These are phyloP conservation scores for Colletotrichum sp. DNA, from an alignment of 2,329 filamentous ascomycete species.

Conservation along the genomic window DNA sequence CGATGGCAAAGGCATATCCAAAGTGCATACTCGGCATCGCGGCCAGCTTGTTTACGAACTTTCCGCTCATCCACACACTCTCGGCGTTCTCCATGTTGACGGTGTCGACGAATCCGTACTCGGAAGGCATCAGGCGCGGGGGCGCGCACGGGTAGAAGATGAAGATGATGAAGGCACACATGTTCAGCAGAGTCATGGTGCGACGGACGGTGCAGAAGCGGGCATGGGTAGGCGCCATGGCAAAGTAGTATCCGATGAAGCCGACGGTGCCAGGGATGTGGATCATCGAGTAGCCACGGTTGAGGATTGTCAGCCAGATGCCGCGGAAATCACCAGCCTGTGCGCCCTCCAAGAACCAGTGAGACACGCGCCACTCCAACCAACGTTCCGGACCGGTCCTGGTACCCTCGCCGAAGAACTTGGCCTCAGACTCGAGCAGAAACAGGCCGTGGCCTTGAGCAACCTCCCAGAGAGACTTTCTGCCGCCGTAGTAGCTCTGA, in stretches of 20 bases:
- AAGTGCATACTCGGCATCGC: conserved; percentile 65
- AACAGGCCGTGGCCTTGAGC: conserved; percentile 60
- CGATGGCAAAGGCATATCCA: conserved; percentile 60
- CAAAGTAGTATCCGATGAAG: conserved; percentile 70
- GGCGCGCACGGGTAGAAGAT: conserved; percentile 71
- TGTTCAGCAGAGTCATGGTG: conserved; percentile 62
- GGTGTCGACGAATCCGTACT: conserved; percentile 67
- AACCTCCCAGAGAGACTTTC: conserved; percentile 48
- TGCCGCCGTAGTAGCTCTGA: conserved; percentile 51
- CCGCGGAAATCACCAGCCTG: conserved; percentile 17
- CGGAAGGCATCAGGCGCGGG: conserved; percentile 61
- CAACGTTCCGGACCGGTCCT: conserved; percentile 47
- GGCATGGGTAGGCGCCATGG: conserved; percentile 49
- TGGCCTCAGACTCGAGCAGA: conserved; percentile 60
- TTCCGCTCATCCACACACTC: conserved; percentile 70
- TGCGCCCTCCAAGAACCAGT: conserved; percentile 51
- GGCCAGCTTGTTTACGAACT: conserved; percentile 63
- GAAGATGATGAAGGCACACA: conserved; percentile 65
- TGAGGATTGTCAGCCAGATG: conserved; percentile 54
- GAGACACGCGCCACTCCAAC: conserved; percentile 50
- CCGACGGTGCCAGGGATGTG: conserved; percentile 67
- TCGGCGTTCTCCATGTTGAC: conserved; percentile 55
- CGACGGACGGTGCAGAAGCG: conserved; percentile 41
- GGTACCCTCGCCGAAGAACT: conserved; percentile 39
- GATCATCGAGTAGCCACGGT: conserved; percentile 63